Conservation (phyloP, 805 yeast genomes). For the Monosporozyma solicola region DNA sequence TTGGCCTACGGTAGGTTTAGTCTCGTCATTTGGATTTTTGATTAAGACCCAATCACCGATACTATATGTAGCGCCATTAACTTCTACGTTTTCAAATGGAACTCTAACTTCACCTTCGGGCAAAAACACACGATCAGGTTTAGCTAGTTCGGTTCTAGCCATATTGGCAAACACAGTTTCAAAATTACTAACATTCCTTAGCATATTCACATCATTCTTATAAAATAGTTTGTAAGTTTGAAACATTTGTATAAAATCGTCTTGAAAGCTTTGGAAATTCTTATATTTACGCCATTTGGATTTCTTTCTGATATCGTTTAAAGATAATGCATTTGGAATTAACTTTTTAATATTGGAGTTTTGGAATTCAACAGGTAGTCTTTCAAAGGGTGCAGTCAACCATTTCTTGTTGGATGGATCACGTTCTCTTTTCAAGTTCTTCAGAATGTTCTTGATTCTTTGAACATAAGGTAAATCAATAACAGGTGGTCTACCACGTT, state of each 20-base stretch:
- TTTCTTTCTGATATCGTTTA: constrained; percentile 67
- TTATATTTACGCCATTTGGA: constrained; percentile 77
- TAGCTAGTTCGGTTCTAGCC: constrained; percentile 60
- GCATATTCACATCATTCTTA: constrained; percentile 46
- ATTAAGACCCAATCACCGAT: constrained; percentile 97
- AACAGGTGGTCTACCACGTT: constrained; percentile 32
- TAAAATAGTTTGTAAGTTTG: constrained; percentile 61
- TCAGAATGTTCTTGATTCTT: constrained; percentile 77
- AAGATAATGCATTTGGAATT: constrained; percentile 51
- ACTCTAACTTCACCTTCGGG: constrained; percentile 53
- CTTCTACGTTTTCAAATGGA: constrained; percentile 67
- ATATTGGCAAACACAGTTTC: constrained; percentile 52
- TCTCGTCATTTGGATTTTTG: constrained; percentile 76
- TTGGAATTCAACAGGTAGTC: constrained; percentile 56
- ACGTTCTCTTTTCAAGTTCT: constrained; percentile 67
- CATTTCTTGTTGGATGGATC: constrained; percentile 40
- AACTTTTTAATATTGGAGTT: constrained; percentile 39
- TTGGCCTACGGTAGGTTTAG: constrained; percentile 89
- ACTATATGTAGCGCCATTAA: constrained; percentile 61
- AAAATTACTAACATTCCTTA: constrained; percentile 50
- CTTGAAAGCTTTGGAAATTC: constrained; percentile 64
- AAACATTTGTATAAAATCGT: constrained; percentile 68
- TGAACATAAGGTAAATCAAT: constrained; percentile 56
- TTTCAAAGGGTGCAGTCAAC: constrained; percentile 63
- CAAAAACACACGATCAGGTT: constrained; percentile 70